A percentile compares a stretch with the other conserved stretches of the same genome.
Conservation (phyloP, 768 basidiomycete species). For the Phanerodontia chrysosporium region DNA sequence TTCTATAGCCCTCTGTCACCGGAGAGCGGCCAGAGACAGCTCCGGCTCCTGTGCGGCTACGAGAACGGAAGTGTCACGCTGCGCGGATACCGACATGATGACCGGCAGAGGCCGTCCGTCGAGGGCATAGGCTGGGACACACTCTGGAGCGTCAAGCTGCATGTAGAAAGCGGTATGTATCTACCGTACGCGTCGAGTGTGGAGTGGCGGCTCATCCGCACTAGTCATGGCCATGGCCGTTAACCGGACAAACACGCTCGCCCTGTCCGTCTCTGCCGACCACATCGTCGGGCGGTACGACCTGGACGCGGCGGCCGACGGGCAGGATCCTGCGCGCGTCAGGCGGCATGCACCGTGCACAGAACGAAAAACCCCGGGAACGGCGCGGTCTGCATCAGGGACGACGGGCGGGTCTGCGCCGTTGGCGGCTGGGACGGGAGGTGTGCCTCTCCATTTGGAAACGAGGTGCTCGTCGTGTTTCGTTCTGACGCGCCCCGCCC, state of each 20-base stretch:
- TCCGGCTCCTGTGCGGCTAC: constrained; percentile 71
- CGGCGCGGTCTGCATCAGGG: constrained; percentile 66
- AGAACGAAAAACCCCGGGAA: constrained; percentile 81
- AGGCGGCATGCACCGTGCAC: constrained; percentile 31
- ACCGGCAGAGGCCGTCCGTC: constrained; percentile 43
- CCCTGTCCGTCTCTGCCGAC: constrained; percentile 83
- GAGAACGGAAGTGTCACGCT: constrained; percentile 86
- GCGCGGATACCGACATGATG: constrained; percentile 42
- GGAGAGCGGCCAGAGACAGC: constrained; percentile 24
- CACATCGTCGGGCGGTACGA: constrained; percentile 69
- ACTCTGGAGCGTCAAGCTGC: constrained; percentile 62
- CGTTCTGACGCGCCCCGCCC: background rate
- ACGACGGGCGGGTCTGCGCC: constrained; percentile 77
- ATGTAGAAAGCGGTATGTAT: constrained; percentile 69
- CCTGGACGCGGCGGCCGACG: constrained; percentile 32
- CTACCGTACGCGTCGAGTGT: background rate
- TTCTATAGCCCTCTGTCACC: constrained; percentile 29
- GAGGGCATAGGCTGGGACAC: constrained; percentile 73
- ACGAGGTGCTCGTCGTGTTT: background rate
- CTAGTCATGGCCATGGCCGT: constrained; percentile 87
- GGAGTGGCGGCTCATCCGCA: background rate
- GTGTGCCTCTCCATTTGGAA: constrained; percentile 42
- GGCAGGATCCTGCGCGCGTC: constrained; percentile 13
- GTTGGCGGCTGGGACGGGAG: constrained; percentile 93
- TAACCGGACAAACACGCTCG: constrained; percentile 51